Conservation (phyloP, 805 yeast genomes). For the Yarrowia phangngaensis region DNA sequence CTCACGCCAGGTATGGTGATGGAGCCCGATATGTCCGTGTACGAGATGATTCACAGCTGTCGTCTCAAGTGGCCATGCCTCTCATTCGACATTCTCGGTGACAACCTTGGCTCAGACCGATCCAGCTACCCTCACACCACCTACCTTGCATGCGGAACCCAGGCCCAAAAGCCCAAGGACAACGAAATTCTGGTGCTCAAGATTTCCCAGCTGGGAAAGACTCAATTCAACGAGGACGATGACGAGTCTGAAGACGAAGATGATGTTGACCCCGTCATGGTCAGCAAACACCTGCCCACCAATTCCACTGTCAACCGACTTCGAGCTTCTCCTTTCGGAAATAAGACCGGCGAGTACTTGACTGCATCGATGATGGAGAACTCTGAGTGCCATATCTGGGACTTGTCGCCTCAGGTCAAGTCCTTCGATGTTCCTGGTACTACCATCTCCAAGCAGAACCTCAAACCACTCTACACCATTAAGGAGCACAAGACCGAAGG, state of each 20-base stretch:
- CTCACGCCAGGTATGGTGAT: conserved; percentile 95
- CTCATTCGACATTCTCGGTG: conserved; percentile 86
- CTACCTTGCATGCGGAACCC: conserved; percentile 87
- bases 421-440: conserved; percentile 88
- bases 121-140: conserved; percentile 84
- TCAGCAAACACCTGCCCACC: conserved; percentile 72
- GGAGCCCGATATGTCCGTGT: conserved; percentile 94
- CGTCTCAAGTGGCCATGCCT: conserved; percentile 96
- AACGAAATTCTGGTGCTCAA: conserved; percentile 85
- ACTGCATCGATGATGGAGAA: conserved; percentile 85
- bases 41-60: conserved; percentile 93
- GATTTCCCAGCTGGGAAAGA: conserved; percentile 74
- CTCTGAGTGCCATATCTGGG: conserved; percentile 86
- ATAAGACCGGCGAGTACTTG: conserved; percentile 69
- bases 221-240: conserved; percentile 77
- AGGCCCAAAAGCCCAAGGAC: conserved; percentile 80
- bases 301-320: conserved; percentile 84
- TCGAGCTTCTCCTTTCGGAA: conserved; percentile 75
- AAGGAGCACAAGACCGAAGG: conserved; percentile 95
- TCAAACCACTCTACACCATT: conserved; percentile 78
- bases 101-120: conserved; percentile 80
- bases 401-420: conserved; percentile 69
- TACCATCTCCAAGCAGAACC: conserved; percentile 68
- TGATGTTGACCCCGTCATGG: conserved; percentile 81
- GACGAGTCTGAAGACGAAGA: conserved; percentile 70